Percentiles rank a stretch among this genome's conserved stretches.
Evolutionary conservation across 116 monocot genomes (phyloP).

Genomic region (Iris pallida): DNA sequence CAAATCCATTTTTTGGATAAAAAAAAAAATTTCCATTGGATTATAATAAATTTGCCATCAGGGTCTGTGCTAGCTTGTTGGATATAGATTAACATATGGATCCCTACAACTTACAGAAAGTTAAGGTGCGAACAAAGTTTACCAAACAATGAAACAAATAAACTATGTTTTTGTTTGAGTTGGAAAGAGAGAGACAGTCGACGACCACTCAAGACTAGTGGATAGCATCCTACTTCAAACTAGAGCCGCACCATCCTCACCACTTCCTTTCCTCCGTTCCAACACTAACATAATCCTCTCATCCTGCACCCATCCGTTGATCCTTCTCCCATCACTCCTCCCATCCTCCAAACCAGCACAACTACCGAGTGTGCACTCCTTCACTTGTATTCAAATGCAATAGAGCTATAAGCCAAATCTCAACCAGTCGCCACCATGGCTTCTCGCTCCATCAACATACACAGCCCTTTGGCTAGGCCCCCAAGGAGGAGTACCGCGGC

Average conservation of each 20-base stretch:
- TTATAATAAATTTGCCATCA: too few relatives aligned
- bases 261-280: neutral
- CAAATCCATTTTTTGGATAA: too few relatives aligned
- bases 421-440: conserved; percentile 22
- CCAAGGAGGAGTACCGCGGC: neutral
- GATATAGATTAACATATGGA: too few relatives aligned
- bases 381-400: too few relatives aligned
- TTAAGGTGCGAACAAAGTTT: too few relatives aligned
- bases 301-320: neutral
- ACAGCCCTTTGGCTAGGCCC: conserved; percentile 23
- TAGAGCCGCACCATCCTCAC: conserved; percentile 12
- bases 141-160: too few relatives aligned
- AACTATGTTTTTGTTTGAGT: too few relatives aligned
- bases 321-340: neutral
- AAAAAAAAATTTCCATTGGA: too few relatives aligned
- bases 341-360: neutral
- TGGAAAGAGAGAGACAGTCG: too few relatives aligned
- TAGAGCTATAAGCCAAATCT: too few relatives aligned
- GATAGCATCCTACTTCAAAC: conserved; percentile 19
- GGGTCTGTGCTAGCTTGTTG: too few relatives aligned
- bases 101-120: too few relatives aligned
- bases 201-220: conserved; percentile 13
- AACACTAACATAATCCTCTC: neutral
- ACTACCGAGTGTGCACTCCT: neutral
- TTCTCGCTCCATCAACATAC: conserved; percentile 28